Conservation (phyloP, 306 rosid genomes). For the Delonix regia region DNA sequence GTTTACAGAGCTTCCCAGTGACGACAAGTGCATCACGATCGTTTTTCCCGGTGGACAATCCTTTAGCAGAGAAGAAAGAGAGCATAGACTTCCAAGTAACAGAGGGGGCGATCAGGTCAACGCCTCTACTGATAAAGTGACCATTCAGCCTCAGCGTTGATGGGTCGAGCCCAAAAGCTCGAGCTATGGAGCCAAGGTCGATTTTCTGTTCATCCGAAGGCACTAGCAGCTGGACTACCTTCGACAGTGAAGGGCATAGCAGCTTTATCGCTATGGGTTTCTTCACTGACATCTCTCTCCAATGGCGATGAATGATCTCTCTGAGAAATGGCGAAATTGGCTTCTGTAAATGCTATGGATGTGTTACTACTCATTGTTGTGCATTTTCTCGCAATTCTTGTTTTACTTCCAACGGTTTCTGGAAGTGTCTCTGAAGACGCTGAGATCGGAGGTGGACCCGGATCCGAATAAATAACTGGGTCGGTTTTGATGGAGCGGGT, state of each 20-base stretch:
- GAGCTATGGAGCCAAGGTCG: slow-evolving; percentile 74
- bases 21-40: slow-evolving; percentile 49
- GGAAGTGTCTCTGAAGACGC: background rate
- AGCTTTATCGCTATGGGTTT: slow-evolving; percentile 51
- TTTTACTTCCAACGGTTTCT: slow-evolving; percentile 6
- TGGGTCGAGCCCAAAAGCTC: slow-evolving; percentile 65
- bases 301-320: background rate
- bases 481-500: background rate
- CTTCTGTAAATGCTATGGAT: background rate
- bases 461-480: background rate
- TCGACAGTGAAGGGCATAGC: slow-evolving; percentile 58
- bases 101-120: slow-evolving; percentile 62
- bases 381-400: background rate
- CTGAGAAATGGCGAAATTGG: background rate
- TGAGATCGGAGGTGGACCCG: background rate
- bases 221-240: slow-evolving; percentile 29
- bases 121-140: slow-evolving; percentile 73
- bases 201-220: slow-evolving; percentile 54
- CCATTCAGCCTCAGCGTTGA: slow-evolving; percentile 73
- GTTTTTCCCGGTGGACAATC: slow-evolving; percentile 59
- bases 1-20: slow-evolving; percentile 61
- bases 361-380: background rate
- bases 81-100: slow-evolving; percentile 81
- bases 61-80: slow-evolving; percentile 70
- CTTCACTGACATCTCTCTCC: slow-evolving; percentile 21